These are phyloP conservation scores for Cylindrodendrum hubeiense DNA, from an alignment of 2,329 filamentous ascomycete species.

Conservation along the genomic window DNA sequence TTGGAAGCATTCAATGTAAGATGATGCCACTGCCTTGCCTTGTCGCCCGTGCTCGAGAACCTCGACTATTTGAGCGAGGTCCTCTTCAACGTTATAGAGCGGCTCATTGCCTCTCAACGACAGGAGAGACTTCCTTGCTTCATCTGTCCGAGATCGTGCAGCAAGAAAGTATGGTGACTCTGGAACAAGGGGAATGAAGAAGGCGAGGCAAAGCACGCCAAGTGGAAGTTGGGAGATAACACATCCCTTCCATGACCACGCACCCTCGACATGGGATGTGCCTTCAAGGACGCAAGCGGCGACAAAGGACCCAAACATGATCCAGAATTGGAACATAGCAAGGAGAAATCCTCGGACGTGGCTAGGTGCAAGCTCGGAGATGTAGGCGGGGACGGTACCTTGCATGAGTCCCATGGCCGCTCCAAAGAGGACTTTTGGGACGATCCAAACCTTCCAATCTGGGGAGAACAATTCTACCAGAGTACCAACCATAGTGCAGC, in stretches of 20 bases:
- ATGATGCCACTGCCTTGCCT: not conserved
- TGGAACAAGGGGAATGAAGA: not conserved
- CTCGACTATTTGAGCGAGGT: not conserved
- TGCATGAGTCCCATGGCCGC: constrained; percentile 4
- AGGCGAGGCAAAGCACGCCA: not conserved
- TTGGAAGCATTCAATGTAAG: constrained; percentile 6
- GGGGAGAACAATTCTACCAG: not conserved
- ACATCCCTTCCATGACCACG: constrained; percentile 8
- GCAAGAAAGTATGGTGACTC: constrained; percentile 10
- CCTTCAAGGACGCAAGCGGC: not conserved
- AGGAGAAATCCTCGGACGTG: constrained; percentile 2
- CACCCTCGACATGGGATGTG: not conserved
- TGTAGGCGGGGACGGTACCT: not conserved
- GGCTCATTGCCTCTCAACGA: not conserved
- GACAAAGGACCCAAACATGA: not conserved
- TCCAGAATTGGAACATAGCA: constrained; percentile 5
- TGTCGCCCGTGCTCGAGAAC: not conserved
- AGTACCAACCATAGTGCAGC: not conserved
- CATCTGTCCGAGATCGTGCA: not conserved
- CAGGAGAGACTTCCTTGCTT: not conserved
- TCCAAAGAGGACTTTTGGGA: constrained; percentile 4
- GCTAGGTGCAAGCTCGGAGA: not conserved
- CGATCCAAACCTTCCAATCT: constrained; percentile 9
- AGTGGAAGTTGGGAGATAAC: not conserved
- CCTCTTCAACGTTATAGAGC: not conserved